These are phyloP conservation scores for Linnemannia schmuckeri DNA, from an alignment of 192 early-diverging fungal genomes.

Conservation along the genomic window DNA sequence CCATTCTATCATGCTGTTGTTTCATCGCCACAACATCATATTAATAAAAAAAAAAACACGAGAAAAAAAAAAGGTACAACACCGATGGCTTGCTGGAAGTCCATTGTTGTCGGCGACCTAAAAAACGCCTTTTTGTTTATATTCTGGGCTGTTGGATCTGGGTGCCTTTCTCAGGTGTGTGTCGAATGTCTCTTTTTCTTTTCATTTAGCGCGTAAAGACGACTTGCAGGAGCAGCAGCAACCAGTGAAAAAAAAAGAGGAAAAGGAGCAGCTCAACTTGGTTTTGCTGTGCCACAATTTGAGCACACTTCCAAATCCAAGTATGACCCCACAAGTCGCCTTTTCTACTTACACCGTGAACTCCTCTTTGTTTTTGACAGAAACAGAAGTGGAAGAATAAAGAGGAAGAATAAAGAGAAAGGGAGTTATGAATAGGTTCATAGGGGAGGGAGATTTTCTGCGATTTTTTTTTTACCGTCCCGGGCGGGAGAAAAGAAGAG, in stretches of 20 bases:
- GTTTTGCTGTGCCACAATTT: not conserved
- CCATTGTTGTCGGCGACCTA: no score
- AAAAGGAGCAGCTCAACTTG: not conserved
- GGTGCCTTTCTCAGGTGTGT: not conserved
- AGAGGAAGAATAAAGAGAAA: not conserved
- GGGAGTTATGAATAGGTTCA: not conserved
- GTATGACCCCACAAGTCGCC: not conserved
- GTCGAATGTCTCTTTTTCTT: not conserved
- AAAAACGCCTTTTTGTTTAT: not conserved
- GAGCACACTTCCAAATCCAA: not conserved
- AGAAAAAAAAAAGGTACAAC: slow-evolving; percentile 9
- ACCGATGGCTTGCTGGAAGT: not conserved
- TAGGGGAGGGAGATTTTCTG: not conserved
- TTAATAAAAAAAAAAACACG: not conserved
- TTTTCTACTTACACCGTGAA: not conserved
- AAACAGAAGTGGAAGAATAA: not conserved
- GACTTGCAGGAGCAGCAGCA: not conserved
- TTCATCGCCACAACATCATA: not conserved
- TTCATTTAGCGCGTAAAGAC: not conserved
- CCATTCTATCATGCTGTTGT: not conserved
- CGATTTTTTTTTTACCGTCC: not conserved
- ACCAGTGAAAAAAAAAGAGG: not conserved
- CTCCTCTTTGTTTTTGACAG: not conserved
- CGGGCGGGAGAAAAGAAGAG: not conserved
- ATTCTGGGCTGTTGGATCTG: not conserved